Evolutionary conservation across 495 filamentous ascomycete genomes (phyloP), one percentile per base, ranked within the genome.

Genomic region (Penicillium cinerascens): DNA sequence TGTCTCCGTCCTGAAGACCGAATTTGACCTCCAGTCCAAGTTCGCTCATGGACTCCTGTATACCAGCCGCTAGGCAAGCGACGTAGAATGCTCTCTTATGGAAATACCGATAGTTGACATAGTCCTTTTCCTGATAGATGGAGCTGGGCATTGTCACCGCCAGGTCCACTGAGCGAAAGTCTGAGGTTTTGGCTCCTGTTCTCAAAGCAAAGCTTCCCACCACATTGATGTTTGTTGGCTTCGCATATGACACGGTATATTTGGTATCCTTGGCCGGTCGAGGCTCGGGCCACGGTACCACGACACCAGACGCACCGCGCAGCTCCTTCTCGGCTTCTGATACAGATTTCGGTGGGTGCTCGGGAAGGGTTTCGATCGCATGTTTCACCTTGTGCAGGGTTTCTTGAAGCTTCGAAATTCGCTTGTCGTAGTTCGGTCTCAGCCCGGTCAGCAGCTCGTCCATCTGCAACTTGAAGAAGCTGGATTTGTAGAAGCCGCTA

Each of bases 31-130:
- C 73, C 45, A 87, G 75, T 1, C 69, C 70, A 6, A 78, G 58
- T 9, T 70, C 73, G 23, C 82, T 65, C 40, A 47, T 49, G 0
- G 76, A 67, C 22, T 81, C 76, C 48, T 81, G 82, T 18, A 98
- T 73, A 5, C 78, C 80, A 25, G 82, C 81, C 2, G 89, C 84
- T 50, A 97, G 66, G 55, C 84, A 87, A 33, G 92, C 88, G 23
- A 98, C 69, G 56, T 95, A 97, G 61, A 91, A 97, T 4, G 93
- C 89, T 49, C 92, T 74, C 66, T 97, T 96, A 70, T 97, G 86
- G 61, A 97, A 97, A 68, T 92, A 98, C 54, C 93, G 81, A 70
- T 92, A 80, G 61, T 97, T 90, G 41, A 92, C 76, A 66, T 91
- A 97, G 70, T 98, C 93, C 67, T 98, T 97, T 45, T 92, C 87